A percentile compares a stretch with the other conserved stretches of the same genome.
Conservation (phyloP, 805 yeast species). For the Maudiozyma barnettii region DNA sequence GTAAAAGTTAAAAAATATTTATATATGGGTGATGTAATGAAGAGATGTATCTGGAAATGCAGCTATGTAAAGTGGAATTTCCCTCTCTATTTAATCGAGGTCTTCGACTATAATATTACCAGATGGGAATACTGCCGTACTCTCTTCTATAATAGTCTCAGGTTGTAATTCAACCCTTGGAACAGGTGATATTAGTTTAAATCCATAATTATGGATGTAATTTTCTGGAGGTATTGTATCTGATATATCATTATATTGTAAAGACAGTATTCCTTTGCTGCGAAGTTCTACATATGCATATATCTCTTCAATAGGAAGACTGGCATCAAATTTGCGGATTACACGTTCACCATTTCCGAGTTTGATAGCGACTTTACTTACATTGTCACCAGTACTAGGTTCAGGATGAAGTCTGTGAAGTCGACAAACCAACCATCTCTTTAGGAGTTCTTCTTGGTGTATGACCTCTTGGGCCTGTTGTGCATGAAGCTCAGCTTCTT, state of each 20-base stretch:
- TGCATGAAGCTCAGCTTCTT: conserved; percentile 4
- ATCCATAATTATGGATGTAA: conserved; percentile 40
- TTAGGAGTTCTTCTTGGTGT: conserved; percentile 18
- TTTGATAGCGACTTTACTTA: conserved; percentile 63
- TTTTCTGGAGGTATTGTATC: conserved; percentile 27
- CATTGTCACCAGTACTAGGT: conserved; percentile 20
- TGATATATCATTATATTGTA: conserved; percentile 11
- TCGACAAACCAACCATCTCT: conserved; percentile 45
- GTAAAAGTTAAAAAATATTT: not conserved
- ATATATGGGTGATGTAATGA: too few relatives aligned
- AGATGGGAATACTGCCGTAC: conserved; percentile 46
- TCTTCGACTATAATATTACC: conserved; percentile 52
- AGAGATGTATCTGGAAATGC: too few relatives aligned
- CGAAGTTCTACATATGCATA: conserved; percentile 61
- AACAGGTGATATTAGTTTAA: conserved; percentile 45
- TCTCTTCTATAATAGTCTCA: conserved; percentile 33
- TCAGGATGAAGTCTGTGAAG: conserved; percentile 27
- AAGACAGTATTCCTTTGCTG: conserved; percentile 21
- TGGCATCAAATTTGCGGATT: conserved; percentile 38
- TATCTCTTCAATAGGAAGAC: conserved; percentile 47
- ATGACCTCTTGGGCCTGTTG: not conserved
- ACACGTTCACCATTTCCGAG: conserved; percentile 54
- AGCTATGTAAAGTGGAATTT: not conserved
- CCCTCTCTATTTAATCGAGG: not conserved
- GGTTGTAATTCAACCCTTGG: conserved; percentile 42